Percentiles rank a stretch among this genome's conserved stretches.
Evolutionary conservation across 176 grass and related monocot genomes (phyloP).

Genomic region (Secale cereale): DNA sequence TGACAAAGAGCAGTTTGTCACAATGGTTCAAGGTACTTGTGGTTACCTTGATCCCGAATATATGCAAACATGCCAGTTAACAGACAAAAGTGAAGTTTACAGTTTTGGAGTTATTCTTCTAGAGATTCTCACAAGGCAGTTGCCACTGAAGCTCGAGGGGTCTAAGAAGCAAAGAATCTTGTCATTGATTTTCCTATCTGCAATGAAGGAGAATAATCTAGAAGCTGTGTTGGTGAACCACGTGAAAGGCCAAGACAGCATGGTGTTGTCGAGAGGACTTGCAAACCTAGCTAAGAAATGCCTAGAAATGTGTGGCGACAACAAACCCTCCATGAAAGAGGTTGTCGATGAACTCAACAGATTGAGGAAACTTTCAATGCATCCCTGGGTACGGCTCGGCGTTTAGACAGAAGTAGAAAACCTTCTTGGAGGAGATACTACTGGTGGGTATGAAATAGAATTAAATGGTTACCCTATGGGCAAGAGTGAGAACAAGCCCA

Average conservation of each 20-base stretch:
- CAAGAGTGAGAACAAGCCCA: no score
- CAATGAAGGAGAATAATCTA: constrained; percentile 34
- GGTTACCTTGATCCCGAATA: constrained; percentile 40
- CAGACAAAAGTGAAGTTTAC: constrained; percentile 21
- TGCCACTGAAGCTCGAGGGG: constrained; percentile 13
- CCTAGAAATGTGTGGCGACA: constrained; percentile 29
- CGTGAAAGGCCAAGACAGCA: constrained; percentile 29
- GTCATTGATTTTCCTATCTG: background rate
- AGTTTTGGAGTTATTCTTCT: constrained; percentile 24
- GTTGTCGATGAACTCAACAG: constrained; percentile 9
- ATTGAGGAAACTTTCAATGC: constrained; percentile 2
- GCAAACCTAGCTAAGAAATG: constrained; percentile 33
- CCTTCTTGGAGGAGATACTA: no score
- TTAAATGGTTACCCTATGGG: no score
- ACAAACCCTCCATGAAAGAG: constrained; percentile 34
- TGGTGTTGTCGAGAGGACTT: background rate
- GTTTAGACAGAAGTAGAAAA: no score
- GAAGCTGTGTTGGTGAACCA: constrained; percentile 1
- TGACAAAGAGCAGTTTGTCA: constrained; percentile 32
- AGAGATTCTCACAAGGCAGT: constrained; percentile 23
- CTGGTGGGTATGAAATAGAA: no score
- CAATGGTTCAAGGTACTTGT: constrained; percentile 27
- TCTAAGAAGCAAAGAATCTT: constrained; percentile 3
- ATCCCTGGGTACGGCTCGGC: constrained; percentile 8
- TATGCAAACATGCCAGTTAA: constrained; percentile 36